Conservation (phyloP, 2,329 filamentous ascomycete species). For the Colletotrichum kahawae region DNA sequence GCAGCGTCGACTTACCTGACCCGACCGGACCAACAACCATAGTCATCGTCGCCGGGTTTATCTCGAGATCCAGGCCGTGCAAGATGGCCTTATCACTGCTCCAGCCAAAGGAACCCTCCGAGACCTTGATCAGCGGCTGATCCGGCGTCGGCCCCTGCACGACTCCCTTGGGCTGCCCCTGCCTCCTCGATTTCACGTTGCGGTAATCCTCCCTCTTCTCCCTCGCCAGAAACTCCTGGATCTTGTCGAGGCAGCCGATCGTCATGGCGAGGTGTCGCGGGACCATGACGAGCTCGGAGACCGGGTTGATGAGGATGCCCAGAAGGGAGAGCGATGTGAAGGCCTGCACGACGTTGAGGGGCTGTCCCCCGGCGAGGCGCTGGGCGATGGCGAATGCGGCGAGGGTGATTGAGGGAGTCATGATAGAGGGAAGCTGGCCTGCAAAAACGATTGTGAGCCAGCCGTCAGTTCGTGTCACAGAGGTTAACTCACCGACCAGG, state of each 20-base stretch:
- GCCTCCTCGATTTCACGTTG: background rate
- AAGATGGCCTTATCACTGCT: background rate
- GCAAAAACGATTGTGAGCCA: accelerated
- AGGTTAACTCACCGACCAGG: background rate
- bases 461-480: no score
- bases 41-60: background rate
- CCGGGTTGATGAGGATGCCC: background rate
- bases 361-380: background rate
- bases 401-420: conserved; percentile 10
- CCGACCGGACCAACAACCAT: conserved; percentile 26
- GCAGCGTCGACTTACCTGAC: conserved; percentile 39
- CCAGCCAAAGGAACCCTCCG: background rate
- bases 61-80: background rate
- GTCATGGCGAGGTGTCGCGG: conserved; percentile 17
- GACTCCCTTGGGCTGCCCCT: accelerated
- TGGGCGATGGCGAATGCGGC: conserved; percentile 6
- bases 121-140: background rate
- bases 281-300: conserved; percentile 12
- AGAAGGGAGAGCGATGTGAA: conserved; percentile 12
- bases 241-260: conserved; percentile 27
- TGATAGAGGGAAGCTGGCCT: background rate
- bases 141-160: background rate
- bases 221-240: conserved; percentile 27
- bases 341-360: conserved; percentile 11
- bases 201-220: conserved; percentile 10